Base-by-base conservation (phyloP, 2,329 filamentous ascomycete genomes). In the Aplosporella prunicola region DNA sequence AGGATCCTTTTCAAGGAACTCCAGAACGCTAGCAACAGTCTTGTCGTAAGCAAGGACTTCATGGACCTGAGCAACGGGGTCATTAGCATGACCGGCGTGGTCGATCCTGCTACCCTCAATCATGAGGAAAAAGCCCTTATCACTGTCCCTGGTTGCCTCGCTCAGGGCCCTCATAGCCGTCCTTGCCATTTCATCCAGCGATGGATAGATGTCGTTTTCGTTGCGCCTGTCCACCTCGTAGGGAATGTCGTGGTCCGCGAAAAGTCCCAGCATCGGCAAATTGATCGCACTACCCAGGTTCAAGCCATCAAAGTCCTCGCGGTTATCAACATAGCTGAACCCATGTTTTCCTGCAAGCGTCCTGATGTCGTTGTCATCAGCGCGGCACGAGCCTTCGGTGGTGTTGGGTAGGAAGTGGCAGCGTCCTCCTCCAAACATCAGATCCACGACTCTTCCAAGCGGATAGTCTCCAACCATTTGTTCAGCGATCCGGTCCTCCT, bases 41-140 rank as follows among this genome's bases (percentile, higher is more conserved):
- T 74, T 78, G 67, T 98, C 91, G 51, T 93, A 98, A 35, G 87
- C 89, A n/a, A 96, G 69, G 1, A 98, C 89, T 61, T 98, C 91
- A 48, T 84, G 80, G 20, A 73, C 66, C 46, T 74, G 71, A 11
- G 67, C 68, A 13, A 66, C 68, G 4, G 71, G 68, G 45, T 74
- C 71, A 45, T 72, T 74, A 50, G 66, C 67, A 46, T 73, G 71
- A 32, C 87, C 91, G 4, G 91, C 89, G 56, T 98, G 91, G 53
- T 98, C 91, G 51, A 98, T 96, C 27, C 91, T 74, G 51, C 85
- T 93, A 4, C 88, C 91, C 61, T 98, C 91, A 43, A 98, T 93
- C 89, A 98, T 94, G 50, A 98, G 69, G 63, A 98, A 98, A 69
- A 96, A 98, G 4, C 91, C 91, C 60, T 93, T 78, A 27, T 96